Conservation (phyloP, 495 filamentous ascomycete species). For the Penicillium waksmanii region DNA sequence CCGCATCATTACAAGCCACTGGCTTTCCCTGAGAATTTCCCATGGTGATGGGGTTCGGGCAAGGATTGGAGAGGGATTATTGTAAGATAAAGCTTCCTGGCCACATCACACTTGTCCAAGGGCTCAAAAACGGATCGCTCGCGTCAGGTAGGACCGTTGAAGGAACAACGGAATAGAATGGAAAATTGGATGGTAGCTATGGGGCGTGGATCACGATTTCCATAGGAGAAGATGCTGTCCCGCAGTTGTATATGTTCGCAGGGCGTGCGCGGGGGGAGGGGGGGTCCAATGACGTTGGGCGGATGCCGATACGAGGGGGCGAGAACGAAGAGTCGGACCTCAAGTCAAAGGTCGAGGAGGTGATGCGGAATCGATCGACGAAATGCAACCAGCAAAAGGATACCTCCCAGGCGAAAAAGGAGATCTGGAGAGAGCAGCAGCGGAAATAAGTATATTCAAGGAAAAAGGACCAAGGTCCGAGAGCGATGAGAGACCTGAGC, state of each 20-base stretch:
- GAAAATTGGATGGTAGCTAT: conserved; percentile 10
- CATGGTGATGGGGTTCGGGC: conserved; percentile 57
- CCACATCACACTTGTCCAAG: conserved; percentile 41
- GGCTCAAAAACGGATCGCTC: background rate
- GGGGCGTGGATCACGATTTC: conserved; percentile 19
- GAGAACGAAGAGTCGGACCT: background rate
- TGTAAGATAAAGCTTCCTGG: conserved; percentile 25
- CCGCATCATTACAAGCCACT: conserved; percentile 88
- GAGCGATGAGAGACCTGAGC: conserved; percentile 16
- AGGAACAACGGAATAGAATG: background rate
- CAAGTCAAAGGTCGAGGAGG: background rate
- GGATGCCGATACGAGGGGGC: conserved; percentile 5
- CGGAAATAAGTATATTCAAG: conserved; percentile 27
- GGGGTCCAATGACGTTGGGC: conserved; percentile 23
- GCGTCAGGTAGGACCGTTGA: conserved; percentile 6
- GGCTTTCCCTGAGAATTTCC: conserved; percentile 94
- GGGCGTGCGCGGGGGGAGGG: conserved; percentile 16
- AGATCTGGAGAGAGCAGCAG: background rate
- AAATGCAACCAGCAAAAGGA: background rate
- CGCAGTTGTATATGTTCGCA: conserved; percentile 22
- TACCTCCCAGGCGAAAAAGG: background rate
- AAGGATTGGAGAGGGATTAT: conserved; percentile 26
- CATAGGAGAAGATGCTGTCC: conserved; percentile 24
- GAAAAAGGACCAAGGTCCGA: conserved; percentile 19
- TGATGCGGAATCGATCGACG: background rate